Conservation (phyloP, 1,284 basidiomycete genomes). For the Rhizoctonia solani region DNA sequence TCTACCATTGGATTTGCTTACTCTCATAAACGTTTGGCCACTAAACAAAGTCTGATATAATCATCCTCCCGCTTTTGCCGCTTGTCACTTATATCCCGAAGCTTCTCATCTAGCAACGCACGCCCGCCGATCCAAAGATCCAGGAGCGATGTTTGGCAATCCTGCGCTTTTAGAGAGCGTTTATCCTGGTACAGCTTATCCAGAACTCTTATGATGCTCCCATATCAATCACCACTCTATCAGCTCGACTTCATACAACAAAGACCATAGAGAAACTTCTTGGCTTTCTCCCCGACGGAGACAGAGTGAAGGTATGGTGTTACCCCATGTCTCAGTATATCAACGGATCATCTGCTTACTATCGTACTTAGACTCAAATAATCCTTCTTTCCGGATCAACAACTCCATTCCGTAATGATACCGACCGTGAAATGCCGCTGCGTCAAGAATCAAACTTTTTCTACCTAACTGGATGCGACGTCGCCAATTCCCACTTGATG, state of each 20-base stretch:
- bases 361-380: constrained; percentile 39
- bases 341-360: background rate
- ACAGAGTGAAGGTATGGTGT: constrained; percentile 13
- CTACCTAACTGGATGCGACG: constrained; percentile 78
- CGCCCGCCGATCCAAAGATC: too few species aligned
- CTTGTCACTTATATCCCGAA: too few species aligned
- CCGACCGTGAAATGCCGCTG: constrained; percentile 82
- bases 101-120: background rate
- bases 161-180: background rate
- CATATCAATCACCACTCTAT: background rate
- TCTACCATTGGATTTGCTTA: too few species aligned
- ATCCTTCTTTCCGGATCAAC: constrained; percentile 49
- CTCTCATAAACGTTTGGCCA: too few species aligned
- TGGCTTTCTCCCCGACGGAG: constrained; percentile 11
- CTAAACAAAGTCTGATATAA: too few species aligned
- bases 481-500: constrained; percentile 71
- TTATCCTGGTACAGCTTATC: constrained; percentile 7
- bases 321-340: background rate
- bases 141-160: too few species aligned
- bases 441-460: constrained; percentile 86
- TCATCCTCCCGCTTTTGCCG: too few species aligned
- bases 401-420: constrained; percentile 77
- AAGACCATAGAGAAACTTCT: constrained; percentile 13
- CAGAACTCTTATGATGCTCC: background rate
- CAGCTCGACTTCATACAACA: constrained; percentile 16